Evolutionary conservation across 331 rosid species (phyloP).

Genomic region (Rhamnella rubrinervis): DNA sequence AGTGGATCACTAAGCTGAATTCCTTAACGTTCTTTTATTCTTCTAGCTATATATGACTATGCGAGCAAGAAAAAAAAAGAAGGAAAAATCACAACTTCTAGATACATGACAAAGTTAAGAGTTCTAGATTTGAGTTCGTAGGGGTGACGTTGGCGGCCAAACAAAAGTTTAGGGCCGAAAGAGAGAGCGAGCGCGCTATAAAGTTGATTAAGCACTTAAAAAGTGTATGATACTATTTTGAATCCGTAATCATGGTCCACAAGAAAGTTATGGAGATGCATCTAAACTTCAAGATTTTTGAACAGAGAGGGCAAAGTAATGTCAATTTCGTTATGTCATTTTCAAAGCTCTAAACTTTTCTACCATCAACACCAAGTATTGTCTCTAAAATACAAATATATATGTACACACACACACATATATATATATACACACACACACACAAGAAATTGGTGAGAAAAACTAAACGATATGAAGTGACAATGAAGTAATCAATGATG

Average conservation of each 20-base stretch:
- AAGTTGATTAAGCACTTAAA: not conserved
- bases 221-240: not conserved
- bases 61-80: no score
- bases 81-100: no score
- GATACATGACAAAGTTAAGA: no score
- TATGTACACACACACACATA: no score
- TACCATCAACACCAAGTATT: not conserved
- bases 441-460: no score
- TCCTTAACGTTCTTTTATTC: no score
- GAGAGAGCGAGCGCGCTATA: not conserved
- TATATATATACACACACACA: no score
- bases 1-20: no score
- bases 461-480: no score
- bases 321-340: conserved; percentile 2
- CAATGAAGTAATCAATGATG: not conserved
- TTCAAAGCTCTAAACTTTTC: conserved; percentile 34
- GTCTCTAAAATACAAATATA: no score
- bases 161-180: not conserved
- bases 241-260: conserved; percentile 20
- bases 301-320: conserved; percentile 7
- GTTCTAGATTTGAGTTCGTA: not conserved
- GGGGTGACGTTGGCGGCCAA: no score
- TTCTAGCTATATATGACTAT: no score
- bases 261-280: conserved; percentile 18
- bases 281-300: conserved; percentile 15